A percentile compares a stretch with the other conserved stretches of the same genome.
These are phyloP conservation scores for Pichia kudriavzevii DNA, from an alignment of 1,139 yeast species.

Conservation along the genomic window DNA sequence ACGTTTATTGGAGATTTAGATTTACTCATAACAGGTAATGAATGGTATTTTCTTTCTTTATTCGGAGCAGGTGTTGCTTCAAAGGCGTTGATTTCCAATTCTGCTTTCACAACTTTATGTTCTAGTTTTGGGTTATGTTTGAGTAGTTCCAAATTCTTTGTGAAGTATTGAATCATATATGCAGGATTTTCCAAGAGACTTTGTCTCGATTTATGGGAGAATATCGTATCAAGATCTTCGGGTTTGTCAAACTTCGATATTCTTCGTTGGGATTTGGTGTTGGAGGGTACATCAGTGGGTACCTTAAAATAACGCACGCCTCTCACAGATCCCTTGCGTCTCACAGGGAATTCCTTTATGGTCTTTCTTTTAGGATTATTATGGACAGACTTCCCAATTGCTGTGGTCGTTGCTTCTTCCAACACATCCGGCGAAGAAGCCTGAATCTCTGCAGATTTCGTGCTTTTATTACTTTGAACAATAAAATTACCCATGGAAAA, in stretches of 20 bases:
- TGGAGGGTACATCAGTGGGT: slow-evolving; percentile 3
- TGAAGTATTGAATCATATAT: slow-evolving; percentile 17
- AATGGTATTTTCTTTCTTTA: slow-evolving; percentile 10
- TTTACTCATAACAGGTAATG: slow-evolving; percentile 8
- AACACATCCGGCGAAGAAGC: not conserved
- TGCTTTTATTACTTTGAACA: slow-evolving; percentile 1
- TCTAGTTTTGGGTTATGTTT: slow-evolving; percentile 13
- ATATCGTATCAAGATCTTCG: slow-evolving; percentile 11
- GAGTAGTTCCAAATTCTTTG: slow-evolving; percentile 10
- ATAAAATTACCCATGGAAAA: slow-evolving; percentile 9
- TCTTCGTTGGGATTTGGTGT: slow-evolving; percentile 4
- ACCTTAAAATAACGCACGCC: slow-evolving; percentile 16
- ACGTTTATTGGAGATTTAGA: not conserved
- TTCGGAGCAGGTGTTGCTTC: no score
- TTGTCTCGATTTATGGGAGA: slow-evolving; percentile 8
- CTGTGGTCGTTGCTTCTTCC: not conserved
- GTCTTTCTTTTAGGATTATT: not conserved
- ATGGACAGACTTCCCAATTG: no score
- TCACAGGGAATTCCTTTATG: slow-evolving; percentile 12
- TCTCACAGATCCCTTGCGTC: slow-evolving; percentile 17
- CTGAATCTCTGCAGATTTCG: not conserved
- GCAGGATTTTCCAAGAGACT: slow-evolving; percentile 17
- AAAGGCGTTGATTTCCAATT: slow-evolving; percentile 6
- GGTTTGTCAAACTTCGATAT: slow-evolving; percentile 8
- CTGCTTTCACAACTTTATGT: slow-evolving; percentile 14